Evolutionary conservation across 2,329 filamentous ascomycete species (phyloP).

Genomic region (Penicillium crustosum): DNA sequence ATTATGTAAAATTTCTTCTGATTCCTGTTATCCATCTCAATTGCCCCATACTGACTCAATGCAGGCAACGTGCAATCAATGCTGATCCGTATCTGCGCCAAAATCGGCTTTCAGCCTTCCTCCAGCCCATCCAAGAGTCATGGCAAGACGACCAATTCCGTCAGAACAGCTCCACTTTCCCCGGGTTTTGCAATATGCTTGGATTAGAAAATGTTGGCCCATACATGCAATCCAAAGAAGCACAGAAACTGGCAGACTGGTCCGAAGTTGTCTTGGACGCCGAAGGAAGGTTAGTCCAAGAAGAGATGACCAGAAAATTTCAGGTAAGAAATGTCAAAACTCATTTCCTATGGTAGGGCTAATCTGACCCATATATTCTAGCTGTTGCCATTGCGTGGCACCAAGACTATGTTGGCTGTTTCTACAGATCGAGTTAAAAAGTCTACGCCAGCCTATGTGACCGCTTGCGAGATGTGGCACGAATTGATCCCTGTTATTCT

Average conservation of each 20-base stretch:
- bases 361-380: slow-evolving; percentile 33
- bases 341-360: background rate
- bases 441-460: slow-evolving; percentile 68
- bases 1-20: slow-evolving; percentile 61
- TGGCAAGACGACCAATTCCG: slow-evolving; percentile 75
- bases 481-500: slow-evolving; percentile 78
- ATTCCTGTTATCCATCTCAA: background rate
- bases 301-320: slow-evolving; percentile 72
- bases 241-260: slow-evolving; percentile 81
- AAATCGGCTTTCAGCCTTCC: slow-evolving; percentile 70
- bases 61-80: slow-evolving; percentile 73
- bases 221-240: slow-evolving; percentile 71
- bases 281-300: slow-evolving; percentile 76
- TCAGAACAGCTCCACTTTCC: slow-evolving; percentile 69
- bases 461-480: slow-evolving; percentile 80
- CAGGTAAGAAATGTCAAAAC: slow-evolving; percentile 51
- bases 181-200: slow-evolving; percentile 75
- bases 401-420: slow-evolving; percentile 87
- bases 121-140: slow-evolving; percentile 75
- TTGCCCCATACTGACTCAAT: slow-evolving; percentile 13
- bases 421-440: slow-evolving; percentile 87
- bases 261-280: slow-evolving; percentile 71
- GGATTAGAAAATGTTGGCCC: slow-evolving; percentile 76
- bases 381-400: slow-evolving; percentile 76
- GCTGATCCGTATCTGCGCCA: slow-evolving; percentile 71